phyloP scores from a whole-genome alignment of 345 rosid species.

The Salix caprea region DNA sequence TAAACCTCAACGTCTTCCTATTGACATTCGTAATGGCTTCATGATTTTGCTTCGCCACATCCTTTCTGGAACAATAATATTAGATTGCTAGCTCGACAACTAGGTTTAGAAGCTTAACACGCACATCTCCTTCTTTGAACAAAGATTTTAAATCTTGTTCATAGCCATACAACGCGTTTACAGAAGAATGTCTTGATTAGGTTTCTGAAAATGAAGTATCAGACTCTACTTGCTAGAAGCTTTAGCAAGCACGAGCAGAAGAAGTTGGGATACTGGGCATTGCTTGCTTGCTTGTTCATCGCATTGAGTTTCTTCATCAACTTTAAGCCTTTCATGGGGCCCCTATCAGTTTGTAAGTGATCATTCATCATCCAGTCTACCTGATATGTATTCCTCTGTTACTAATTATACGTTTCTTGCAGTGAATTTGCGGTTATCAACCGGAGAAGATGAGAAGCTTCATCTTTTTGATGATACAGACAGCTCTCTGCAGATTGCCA shows the following conservation, averaged over 20 bases:
- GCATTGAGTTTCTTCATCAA: conserved; percentile 48
- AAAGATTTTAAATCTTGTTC: no score
- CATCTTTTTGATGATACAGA: conserved; percentile 20
- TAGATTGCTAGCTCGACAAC: no score
- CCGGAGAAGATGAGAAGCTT: conserved; percentile 35
- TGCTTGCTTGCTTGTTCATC: conserved; percentile 42
- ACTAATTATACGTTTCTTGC: conserved; percentile 12
- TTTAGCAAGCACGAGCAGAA: conserved; percentile 62
- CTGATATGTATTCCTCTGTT: background rate
- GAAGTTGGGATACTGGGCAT: conserved; percentile 60
- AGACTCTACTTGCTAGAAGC: conserved; percentile 62
- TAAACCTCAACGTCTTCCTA: no score
- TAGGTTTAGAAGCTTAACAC: no score
- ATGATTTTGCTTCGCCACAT: no score
- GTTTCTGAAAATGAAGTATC: conserved; percentile 20
- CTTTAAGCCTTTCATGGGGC: conserved; percentile 52
- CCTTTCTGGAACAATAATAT: no score
- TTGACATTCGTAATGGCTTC: no score
- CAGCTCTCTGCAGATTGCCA: background rate
- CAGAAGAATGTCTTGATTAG: background rate
- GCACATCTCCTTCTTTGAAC: no score
- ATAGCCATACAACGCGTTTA: background rate
- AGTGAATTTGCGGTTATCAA: conserved; percentile 51
- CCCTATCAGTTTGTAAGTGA: conserved; percentile 42
- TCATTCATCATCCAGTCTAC: background rate